Evolutionary conservation across 495 filamentous ascomycete genomes (phyloP).

Genomic region (Neurospora hispaniola): DNA sequence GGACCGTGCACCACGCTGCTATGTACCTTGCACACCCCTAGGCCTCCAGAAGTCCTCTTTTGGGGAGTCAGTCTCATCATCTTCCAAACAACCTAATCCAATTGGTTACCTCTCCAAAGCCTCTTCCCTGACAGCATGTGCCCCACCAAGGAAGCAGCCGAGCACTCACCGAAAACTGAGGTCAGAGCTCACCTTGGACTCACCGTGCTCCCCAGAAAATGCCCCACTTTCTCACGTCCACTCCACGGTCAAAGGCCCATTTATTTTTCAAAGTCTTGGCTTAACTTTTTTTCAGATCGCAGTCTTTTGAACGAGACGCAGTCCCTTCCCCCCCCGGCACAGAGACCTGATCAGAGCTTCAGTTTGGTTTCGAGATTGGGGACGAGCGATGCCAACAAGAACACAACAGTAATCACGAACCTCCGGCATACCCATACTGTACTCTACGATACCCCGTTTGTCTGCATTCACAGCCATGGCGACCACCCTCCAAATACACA

Average conservation of each 20-base stretch:
- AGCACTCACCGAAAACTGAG: too few species aligned
- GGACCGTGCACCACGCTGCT: too few species aligned
- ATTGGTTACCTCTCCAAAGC: too few species aligned
- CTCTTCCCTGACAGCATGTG: too few species aligned
- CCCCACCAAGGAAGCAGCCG: too few species aligned
- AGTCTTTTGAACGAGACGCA: not conserved
- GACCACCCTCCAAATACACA: conserved; percentile 42
- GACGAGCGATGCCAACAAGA: conserved; percentile 3
- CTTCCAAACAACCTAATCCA: too few species aligned
- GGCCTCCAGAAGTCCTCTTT: too few species aligned
- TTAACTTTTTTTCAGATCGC: conserved; percentile 17
- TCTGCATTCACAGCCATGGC: conserved; percentile 29
- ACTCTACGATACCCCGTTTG: not conserved
- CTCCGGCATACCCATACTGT: not conserved
- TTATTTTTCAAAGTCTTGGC: conserved; percentile 11
- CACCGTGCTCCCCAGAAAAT: not conserved
- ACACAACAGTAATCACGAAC: too few species aligned
- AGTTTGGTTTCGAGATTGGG: not conserved
- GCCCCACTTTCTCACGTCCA: not conserved
- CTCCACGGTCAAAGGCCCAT: conserved; percentile 4
- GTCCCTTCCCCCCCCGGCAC: not conserved
- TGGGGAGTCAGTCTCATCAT: too few species aligned
- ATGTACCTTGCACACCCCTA: too few species aligned
- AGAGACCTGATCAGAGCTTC: conserved; percentile 2
- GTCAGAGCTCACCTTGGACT: not conserved